Base-by-base conservation (phyloP, 345 rosid genomes). In the Bruguiera parviflora region DNA sequence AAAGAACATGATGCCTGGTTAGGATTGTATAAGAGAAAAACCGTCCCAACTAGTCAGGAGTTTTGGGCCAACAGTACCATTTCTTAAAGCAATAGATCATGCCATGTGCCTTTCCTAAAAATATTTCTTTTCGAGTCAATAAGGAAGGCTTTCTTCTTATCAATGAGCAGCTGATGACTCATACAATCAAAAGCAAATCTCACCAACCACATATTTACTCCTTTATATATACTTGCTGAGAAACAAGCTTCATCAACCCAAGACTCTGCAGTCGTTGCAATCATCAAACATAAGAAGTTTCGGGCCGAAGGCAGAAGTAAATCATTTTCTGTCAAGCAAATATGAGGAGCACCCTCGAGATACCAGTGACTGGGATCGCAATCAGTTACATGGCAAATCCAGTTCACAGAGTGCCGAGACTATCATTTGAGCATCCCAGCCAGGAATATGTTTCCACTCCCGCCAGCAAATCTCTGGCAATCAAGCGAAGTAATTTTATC, bases 391-490 rank as follows among this genome's bases (percentile, higher is more conserved):
- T 73, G 39, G 27, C 82, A 47, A 51, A 70, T 57, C 61, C 68
- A 70, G 59, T 64, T 65, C 68, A 77, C 76, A 80, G 72, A 57
- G 77, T 65, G 49, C 83, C 83, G 32, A 79, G 71, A 62, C 60
- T 43, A 19, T 69, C 72, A 16, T 79, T 71, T n/a, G 81, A 77
- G 66, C 63, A 83, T 5, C 43, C 74, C n/a, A 55, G 66, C 27
- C 79, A 73, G 6, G 72, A 60, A 58, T 77, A 73, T 57, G 64
- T 79, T 74, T 73, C 77, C 24, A 75, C 83, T 68, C 80, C 84
- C 28, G 63, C 72, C 20, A 75, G 75, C 51, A 64, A 68, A n/a
- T 65, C 77, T 65, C 66, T 75, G 52, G 62, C 77, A 5, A 73
- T 74, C 47, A 79, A 65, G 65, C 77, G 78, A 82, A 69, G 87